A percentile compares a stretch with the other conserved stretches of the same genome.
Evolutionary conservation across 2,329 filamentous ascomycete species (phyloP).

Genomic region (Apiospora saccharicola): DNA sequence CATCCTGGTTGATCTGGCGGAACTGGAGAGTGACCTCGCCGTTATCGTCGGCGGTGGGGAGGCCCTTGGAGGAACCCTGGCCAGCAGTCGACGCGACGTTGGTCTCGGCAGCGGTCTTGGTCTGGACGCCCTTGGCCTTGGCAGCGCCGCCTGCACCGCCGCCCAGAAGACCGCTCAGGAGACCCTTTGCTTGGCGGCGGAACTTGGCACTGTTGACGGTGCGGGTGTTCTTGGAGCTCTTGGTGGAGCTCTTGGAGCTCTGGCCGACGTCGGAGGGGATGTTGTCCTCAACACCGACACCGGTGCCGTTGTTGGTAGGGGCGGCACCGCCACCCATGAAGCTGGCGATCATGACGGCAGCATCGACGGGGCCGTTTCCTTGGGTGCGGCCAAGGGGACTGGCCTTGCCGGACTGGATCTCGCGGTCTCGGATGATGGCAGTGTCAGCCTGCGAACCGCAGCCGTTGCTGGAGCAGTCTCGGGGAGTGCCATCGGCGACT

Average conservation of each 20-base stretch:
- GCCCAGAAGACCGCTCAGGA: conserved; percentile 41
- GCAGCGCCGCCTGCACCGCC: conserved; percentile 39
- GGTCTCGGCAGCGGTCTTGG: conserved; percentile 50
- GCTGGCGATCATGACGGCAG: conserved; percentile 61
- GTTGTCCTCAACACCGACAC: conserved; percentile 53
- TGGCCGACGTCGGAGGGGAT: conserved; percentile 39
- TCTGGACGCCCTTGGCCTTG: conserved; percentile 54
- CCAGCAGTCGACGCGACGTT: conserved; percentile 63
- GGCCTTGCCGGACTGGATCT: conserved; percentile 62
- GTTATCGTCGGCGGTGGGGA: conserved; percentile 68
- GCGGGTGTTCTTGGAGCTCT: conserved; percentile 27
- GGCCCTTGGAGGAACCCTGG: conserved; percentile 57
- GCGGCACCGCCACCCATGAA: conserved; percentile 63
- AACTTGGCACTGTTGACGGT: conserved; percentile 35
- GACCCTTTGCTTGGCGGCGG: conserved; percentile 29
- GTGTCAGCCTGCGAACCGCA: conserved; percentile 75
- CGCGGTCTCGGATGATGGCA: conserved; percentile 70
- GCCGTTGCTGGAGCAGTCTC: conserved; percentile 67
- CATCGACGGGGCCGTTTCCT: conserved; percentile 65
- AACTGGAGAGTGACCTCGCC: conserved; percentile 70
- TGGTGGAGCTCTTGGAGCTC: conserved; percentile 28
- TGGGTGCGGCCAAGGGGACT: conserved; percentile 70
- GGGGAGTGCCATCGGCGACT: conserved; percentile 70
- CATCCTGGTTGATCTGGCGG: conserved; percentile 77
- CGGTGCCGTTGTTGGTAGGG: conserved; percentile 48